Base-by-base conservation (phyloP, 2,329 filamentous ascomycete genomes). In the Claviceps cyperi region DNA sequence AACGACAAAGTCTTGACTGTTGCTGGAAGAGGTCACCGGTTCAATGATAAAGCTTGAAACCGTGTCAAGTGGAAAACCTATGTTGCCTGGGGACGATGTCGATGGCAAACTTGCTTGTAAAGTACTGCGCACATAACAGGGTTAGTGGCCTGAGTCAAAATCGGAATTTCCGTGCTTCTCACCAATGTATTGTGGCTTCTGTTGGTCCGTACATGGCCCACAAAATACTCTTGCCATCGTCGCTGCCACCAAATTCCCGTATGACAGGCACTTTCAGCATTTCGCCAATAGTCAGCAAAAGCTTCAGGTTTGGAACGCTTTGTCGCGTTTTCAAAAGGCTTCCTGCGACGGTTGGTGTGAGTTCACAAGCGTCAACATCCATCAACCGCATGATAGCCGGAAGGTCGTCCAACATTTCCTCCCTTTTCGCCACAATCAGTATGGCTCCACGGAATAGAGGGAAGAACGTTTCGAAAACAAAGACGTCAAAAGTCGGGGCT, bases 151-250 rank as follows among this genome's bases (percentile, higher is more conserved):
- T 8, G 3, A 36, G 19, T 19, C 17, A 51, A 22, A 1, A 28
- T 19, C 21, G 37, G 8, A 43, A 21, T 28, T 8, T 13, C 15
- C n/a, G 35, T 19, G 35, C 7, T 21, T 48, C 68, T 64, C 60
- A 76, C 74, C 77, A 96, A 62, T 96, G 90, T 51, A 96, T 94
- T 0, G 89, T 81, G 7, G 87, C 87, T 67, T 96, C 90, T 0
- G 90, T 96, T 1, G 90, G 90, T 0, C 90, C 90, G 61, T 96
- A 96, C 88, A 95, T 94, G 36, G 83, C 90, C 76, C 87, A 90
- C 1, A 96, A 72, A 43, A 94, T 81, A 56, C 84, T 82, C 2
- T 69, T 62, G 7, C 66, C 66, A 0, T 60, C 60, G 0, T 64
- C 59, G 9, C 70, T 68, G 2, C 78, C 78, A 5, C 87, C 88